Percentiles rank a stretch among this genome's conserved stretches.
phyloP scores from a whole-genome alignment of 2,329 filamentous ascomycete species.

The Dothideomycetes sp. region DNA sequence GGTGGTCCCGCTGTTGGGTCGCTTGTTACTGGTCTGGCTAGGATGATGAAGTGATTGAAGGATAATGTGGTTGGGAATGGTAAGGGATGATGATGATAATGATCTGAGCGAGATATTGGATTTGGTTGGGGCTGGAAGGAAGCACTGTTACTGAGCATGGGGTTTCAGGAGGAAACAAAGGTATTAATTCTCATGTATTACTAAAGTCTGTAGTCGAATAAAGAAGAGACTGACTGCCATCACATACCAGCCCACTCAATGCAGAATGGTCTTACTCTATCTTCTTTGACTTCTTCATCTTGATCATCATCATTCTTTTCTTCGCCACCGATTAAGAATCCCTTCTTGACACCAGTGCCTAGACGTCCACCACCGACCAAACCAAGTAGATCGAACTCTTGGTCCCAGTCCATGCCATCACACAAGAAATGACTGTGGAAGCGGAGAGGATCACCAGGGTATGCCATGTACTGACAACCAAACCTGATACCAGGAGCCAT shows the following conservation, averaged over 20 bases:
- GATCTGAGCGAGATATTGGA: too few species aligned
- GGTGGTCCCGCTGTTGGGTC: too few species aligned
- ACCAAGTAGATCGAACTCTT: conserved; percentile 75
- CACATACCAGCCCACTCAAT: conserved; percentile 94
- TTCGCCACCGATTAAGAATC: conserved; percentile 70
- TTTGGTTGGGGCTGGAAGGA: too few species aligned
- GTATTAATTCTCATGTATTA: too few species aligned
- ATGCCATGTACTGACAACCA: conserved; percentile 87
- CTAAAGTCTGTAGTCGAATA: too few species aligned
- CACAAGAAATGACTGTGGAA: conserved; percentile 94
- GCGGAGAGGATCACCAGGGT: conserved; percentile 86
- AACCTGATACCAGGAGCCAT: conserved; percentile 89
- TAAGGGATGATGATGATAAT: too few species aligned
- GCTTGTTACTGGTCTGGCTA: too few species aligned
- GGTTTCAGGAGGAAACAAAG: too few species aligned
- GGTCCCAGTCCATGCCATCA: conserved; percentile 76
- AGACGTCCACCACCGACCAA: conserved; percentile 78
- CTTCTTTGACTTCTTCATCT: conserved; percentile 28
- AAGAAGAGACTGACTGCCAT: too few species aligned
- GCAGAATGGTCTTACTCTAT: conserved; percentile 70
- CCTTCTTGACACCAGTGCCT: conserved; percentile 94
- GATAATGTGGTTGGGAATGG: too few species aligned
- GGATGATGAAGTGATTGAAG: too few species aligned
- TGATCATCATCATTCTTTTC: conserved; percentile 23
- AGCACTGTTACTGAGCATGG: too few species aligned